These are phyloP conservation scores for Wickerhamomyces bisporus DNA, from an alignment of 805 yeast genomes.

Conservation along the genomic window DNA sequence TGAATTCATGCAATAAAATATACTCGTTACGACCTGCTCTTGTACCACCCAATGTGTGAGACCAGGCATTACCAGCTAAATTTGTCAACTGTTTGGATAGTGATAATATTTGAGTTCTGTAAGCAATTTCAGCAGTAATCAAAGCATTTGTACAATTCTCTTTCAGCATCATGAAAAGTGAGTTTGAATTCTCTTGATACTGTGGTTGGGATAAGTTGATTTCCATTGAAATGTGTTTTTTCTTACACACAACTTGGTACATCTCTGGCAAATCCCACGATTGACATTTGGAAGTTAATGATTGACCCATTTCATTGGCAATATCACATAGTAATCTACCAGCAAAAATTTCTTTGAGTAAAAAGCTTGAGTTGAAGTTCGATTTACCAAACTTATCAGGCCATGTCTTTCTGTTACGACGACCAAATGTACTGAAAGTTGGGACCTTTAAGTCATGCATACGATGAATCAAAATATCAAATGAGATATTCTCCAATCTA, in stretches of 20 bases:
- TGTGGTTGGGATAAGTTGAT: slow-evolving; percentile 66
- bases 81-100: slow-evolving; percentile 87
- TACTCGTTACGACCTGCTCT: slow-evolving; percentile 95
- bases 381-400: slow-evolving; percentile 65
- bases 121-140: slow-evolving; percentile 72
- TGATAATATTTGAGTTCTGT: slow-evolving; percentile 79
- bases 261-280: slow-evolving; percentile 93
- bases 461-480: slow-evolving; percentile 78
- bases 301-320: slow-evolving; percentile 92
- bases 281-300: slow-evolving; percentile 85
- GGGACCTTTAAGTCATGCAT: slow-evolving; percentile 68
- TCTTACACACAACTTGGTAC: slow-evolving; percentile 74
- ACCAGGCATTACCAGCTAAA: slow-evolving; percentile 96
- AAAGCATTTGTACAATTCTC: slow-evolving; percentile 65
- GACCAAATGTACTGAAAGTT: slow-evolving; percentile 79
- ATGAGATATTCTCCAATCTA: slow-evolving; percentile 67
- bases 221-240: slow-evolving; percentile 57
- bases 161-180: slow-evolving; percentile 61
- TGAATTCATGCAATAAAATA: slow-evolving; percentile 87
- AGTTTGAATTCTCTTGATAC: slow-evolving; percentile 60
- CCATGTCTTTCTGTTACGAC: slow-evolving; percentile 72
- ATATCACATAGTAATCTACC: slow-evolving; percentile 91
- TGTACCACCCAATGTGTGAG: slow-evolving; percentile 89
- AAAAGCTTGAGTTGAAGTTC: slow-evolving; percentile 44
- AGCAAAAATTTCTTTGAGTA: slow-evolving; percentile 64